Base-by-base conservation (phyloP, 1,284 basidiomycete genomes). In the Cryptococcus maquisensis region DNA sequence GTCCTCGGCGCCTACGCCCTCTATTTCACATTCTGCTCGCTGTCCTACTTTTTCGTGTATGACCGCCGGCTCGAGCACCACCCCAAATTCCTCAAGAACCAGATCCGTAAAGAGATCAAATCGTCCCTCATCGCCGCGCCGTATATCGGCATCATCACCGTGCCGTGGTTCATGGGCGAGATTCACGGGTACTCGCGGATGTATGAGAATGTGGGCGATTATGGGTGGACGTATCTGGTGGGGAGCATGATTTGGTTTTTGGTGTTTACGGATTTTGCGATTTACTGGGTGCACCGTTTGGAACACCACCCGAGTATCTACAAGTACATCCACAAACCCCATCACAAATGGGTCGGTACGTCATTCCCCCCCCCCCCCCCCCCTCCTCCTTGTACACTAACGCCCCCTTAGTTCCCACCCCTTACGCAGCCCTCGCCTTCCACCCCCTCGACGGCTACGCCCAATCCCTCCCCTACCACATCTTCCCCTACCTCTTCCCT, bases 261-360 rank as follows among this genome's bases (percentile, higher is more conserved):
- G 52, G 64, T 91, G 16, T 94, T 95, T 75, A 98, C 94, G 36
- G 94, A 98, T 76, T 88, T 88, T 60, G 79, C 82, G 62, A 90
- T 98, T 65, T 98, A 97, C 76, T 95, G 92, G 90, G 81, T 94
- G 23, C 95, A 98, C 73, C 84, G 95, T n/a, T 79, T 83, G 76
- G 81, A 96, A 56, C 95, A 98, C 73, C 81, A 89, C 61, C 95
- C 94, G 0, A 58, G 81, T 23, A 71, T 96, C 55, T 98, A 98
- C 82, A 98, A 95, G 76, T 80, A 82, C 64, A 67, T 97, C 49
- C 94, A 96, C 77, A 97, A 96, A 77, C 91, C 94, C 0, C 95
- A 98, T 76, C 95, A 98, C 82, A 96, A 91, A 77, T 98, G 96
- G 96, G 81, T 98, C 64, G 84, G 90, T 92, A 73, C 61, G 88